These are phyloP conservation scores for Fomitopsis palustris DNA, from an alignment of 1,284 basidiomycete genomes.

Conservation along the genomic window DNA sequence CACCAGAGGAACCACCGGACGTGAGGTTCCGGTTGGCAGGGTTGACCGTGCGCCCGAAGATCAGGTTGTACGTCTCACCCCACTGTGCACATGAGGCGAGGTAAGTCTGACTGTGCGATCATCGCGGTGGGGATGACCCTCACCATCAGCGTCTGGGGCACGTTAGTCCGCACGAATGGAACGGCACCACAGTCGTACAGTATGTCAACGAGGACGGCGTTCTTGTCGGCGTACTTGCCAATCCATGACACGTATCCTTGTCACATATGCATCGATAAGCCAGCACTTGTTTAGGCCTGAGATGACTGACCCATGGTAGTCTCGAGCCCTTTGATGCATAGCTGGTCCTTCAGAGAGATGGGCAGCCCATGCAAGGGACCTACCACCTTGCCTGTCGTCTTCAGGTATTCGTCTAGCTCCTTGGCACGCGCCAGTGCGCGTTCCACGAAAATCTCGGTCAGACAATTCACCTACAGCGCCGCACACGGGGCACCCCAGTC, in stretches of 20 bases:
- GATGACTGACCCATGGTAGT: conserved; percentile 45
- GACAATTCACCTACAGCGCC: conserved; percentile 42
- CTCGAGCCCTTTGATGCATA: conserved; percentile 49
- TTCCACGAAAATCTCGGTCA: conserved; percentile 53
- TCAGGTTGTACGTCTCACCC: conserved; percentile 35
- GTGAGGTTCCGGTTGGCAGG: conserved; percentile 49
- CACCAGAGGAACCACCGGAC: conserved; percentile 53
- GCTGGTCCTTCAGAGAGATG: conserved; percentile 60
- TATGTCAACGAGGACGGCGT: conserved; percentile 39
- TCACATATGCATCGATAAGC: neutral
- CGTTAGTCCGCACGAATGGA: conserved; percentile 46
- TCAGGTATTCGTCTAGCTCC: conserved; percentile 46
- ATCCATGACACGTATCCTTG: conserved; percentile 69
- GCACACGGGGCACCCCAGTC: neutral
- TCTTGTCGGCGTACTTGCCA: conserved; percentile 32
- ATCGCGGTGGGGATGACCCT: conserved; percentile 15
- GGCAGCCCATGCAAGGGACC: conserved; percentile 64
- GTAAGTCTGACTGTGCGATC: conserved; percentile 3
- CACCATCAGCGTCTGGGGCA: conserved; percentile 44
- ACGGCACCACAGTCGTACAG: conserved; percentile 41
- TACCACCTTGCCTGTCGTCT: conserved; percentile 40
- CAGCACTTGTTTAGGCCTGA: neutral
- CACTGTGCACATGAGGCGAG: conserved; percentile 28
- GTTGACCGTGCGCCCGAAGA: conserved; percentile 49
- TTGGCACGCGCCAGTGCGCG: conserved; percentile 49